Percentiles rank a stretch among this genome's conserved stretches.
Evolutionary conservation across 768 basidiomycete genomes (phyloP).

Genomic region (Tylopilus plumbeoviolaceoides): DNA sequence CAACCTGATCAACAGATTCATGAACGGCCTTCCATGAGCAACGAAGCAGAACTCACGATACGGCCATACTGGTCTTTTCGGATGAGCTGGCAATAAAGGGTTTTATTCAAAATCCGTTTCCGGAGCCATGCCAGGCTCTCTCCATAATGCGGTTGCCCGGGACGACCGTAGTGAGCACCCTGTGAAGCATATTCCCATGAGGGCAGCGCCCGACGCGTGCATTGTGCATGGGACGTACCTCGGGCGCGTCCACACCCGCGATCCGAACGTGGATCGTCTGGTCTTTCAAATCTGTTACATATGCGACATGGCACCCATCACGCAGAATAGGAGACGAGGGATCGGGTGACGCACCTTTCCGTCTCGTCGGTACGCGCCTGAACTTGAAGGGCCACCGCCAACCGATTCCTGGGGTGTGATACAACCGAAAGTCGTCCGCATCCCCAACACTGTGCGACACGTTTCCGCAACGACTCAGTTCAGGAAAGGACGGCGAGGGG

Average conservation of each 20-base stretch:
- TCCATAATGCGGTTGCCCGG: constrained; percentile 66
- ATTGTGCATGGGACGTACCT: constrained; percentile 42
- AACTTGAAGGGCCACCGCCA: constrained; percentile 74
- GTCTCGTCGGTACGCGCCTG: constrained; percentile 52
- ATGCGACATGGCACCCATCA: neutral
- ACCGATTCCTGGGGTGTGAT: constrained; percentile 77
- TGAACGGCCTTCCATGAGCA: neutral
- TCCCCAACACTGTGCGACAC: constrained; percentile 63
- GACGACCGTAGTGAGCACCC: constrained; percentile 82
- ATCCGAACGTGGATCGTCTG: constrained; percentile 86
- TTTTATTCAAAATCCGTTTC: constrained; percentile 48
- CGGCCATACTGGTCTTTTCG: constrained; percentile 82
- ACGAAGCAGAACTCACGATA: constrained; percentile 47
- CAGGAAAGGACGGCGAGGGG: neutral
- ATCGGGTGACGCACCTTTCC: constrained; percentile 45
- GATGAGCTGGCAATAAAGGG: constrained; percentile 67
- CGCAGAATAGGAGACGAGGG: neutral
- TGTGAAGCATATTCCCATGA: constrained; percentile 22
- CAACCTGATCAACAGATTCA: constrained; percentile 48
- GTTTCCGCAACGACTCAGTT: neutral
- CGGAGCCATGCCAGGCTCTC: constrained; percentile 78
- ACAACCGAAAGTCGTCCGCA: constrained; percentile 80
- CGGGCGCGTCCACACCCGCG: constrained; percentile 90
- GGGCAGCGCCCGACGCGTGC: neutral
- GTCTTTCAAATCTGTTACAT: constrained; percentile 58